Evolutionary conservation across 2,329 filamentous ascomycete genomes (phyloP), one percentile per base, ranked within the genome.

Genomic region (Venturia nashicola): DNA sequence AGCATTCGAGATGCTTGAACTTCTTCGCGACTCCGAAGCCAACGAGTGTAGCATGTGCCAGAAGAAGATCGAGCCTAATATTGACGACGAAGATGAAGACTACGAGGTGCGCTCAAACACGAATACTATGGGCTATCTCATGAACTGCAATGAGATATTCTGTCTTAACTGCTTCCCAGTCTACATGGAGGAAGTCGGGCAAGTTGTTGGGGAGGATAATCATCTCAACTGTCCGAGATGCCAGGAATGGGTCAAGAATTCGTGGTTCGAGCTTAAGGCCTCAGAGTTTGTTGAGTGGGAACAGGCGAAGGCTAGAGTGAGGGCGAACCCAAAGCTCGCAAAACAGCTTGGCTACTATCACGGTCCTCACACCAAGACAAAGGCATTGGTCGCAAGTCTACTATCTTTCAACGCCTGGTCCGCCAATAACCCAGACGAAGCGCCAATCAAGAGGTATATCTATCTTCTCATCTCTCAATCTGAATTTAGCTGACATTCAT

Each of bases 321-420:
- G 75, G 70, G 77, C 74, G 64, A 80, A 75, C 71, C 72, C 76
- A 1, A 86, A 82, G 67, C 77, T 80, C 16, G 82, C 81, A 60
- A 88, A 86, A 70, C 78, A 80, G 60, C 70, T 87, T 12, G 84
- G 84, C 32, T 83, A 80, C 54, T 99, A 97, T 72, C 81, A 82
- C 54, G 92, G 92, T 0, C 93, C 93, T 0, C 91, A 96, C 71
- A 96, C 92, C 5, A 99, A 99, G 77, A 96, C 94, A 0, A 86
- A 83, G 65, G 91, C 90, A 1, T 79, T 99, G 2, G 72, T 99
- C 0, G 79, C 86, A n/a, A 86, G 90, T 67, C 82, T 99, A 8
- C 74, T 88, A 1, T 78, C 80, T 3, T 62, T 62, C 44, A 84
- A 85, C 65, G 78, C 79, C 0, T 83, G 87, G 71, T 90, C 85